These are phyloP conservation scores for Colletotrichum destructivum DNA, from an alignment of 2,329 filamentous ascomycete genomes.

Conservation along the genomic window DNA sequence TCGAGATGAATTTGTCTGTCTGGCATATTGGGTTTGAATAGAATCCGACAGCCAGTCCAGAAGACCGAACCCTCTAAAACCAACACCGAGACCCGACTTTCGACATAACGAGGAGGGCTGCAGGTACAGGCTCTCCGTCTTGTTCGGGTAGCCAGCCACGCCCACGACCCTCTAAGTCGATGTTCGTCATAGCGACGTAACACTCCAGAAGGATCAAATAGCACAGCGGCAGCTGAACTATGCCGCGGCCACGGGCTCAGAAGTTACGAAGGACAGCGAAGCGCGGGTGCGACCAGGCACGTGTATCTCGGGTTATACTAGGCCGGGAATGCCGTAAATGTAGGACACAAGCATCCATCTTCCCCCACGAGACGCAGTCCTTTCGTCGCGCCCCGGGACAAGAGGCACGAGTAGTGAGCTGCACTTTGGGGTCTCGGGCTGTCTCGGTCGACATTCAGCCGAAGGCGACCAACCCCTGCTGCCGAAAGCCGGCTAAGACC, in stretches of 20 bases:
- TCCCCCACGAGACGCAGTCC: constrained; percentile 10
- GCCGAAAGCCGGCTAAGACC: not conserved
- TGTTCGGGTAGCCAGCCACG: not conserved
- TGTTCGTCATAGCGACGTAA: not conserved
- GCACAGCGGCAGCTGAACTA: not conserved
- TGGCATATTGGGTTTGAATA: not conserved
- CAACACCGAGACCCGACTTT: no score
- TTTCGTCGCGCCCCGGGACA: not conserved
- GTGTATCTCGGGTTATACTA: constrained; percentile 2
- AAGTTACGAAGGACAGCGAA: not conserved
- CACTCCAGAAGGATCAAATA: not conserved
- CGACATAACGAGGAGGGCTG: no score
- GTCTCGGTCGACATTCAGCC: constrained; percentile 21
- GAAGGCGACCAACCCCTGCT: not conserved
- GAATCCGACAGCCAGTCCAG: not conserved
- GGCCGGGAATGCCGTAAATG: constrained; percentile 1
- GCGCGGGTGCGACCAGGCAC: not conserved
- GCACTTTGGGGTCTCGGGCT: not conserved
- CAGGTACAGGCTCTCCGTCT: not conserved
- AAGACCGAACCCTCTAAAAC: not conserved
- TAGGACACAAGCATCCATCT: no score
- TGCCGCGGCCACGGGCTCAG: not conserved
- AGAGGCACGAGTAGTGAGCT: not conserved
- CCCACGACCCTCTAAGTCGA: not conserved
- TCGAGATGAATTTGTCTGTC: not conserved